Evolutionary conservation across 257 asterid genomes (phyloP).

Genomic region (Capsicum rhomboideum): DNA sequence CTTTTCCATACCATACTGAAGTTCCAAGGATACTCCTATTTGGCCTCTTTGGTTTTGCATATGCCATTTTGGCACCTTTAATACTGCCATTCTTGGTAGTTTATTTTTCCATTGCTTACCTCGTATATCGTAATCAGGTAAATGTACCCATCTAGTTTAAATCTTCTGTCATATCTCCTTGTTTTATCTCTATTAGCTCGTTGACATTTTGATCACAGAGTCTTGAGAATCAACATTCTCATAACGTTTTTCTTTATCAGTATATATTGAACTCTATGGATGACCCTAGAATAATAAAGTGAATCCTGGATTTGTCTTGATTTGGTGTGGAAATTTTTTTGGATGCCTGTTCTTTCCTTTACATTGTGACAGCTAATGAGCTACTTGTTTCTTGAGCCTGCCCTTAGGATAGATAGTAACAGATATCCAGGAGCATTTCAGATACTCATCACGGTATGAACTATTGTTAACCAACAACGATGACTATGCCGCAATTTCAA

Average conservation of each 20-base stretch:
- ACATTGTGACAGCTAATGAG: neutral
- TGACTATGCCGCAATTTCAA: neutral
- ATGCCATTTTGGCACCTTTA: slow-evolving; percentile 66
- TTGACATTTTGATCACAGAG: neutral
- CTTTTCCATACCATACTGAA: slow-evolving; percentile 81
- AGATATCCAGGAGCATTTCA: neutral
- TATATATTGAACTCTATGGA: neutral
- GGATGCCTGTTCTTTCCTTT: neutral
- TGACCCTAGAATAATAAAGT: neutral
- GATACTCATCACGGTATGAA: neutral
- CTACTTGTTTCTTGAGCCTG: neutral
- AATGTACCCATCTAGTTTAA: neutral
- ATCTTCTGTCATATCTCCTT: neutral
- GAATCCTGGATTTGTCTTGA: neutral
- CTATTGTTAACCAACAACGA: neutral
- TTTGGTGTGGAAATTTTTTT: neutral
- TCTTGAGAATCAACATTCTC: neutral
- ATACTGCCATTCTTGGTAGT: slow-evolving; percentile 73
- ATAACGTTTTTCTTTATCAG: neutral
- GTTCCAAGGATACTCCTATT: slow-evolving; percentile 66
- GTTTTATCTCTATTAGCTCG: neutral
- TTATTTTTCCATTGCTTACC: slow-evolving; percentile 68
- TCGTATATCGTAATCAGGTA: slow-evolving; percentile 85
- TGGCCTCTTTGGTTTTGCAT: slow-evolving; percentile 46
- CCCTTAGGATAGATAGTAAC: neutral